Evolutionary conservation across 345 rosid genomes (phyloP).

Genomic region (Euphorbia lathyris): DNA sequence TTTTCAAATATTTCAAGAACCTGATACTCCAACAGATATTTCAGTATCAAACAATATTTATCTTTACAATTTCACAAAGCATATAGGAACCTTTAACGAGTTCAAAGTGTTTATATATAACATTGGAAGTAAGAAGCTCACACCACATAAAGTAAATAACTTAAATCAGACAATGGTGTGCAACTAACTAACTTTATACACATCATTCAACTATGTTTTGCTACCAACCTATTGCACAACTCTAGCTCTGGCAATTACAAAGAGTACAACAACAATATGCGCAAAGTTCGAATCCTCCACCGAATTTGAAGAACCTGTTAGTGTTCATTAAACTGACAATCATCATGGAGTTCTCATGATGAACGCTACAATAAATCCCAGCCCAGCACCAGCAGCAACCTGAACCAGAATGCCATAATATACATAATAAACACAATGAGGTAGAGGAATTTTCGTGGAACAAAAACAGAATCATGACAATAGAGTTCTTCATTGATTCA

Average conservation of each 20-base stretch:
- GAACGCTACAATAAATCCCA: constrained; percentile 48
- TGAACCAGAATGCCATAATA: constrained; percentile 18
- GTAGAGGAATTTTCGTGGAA: not conserved
- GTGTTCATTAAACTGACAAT: not conserved
- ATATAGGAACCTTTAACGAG: not conserved
- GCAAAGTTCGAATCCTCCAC: not conserved
- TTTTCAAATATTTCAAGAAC: too few species aligned
- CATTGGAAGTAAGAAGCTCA: not conserved
- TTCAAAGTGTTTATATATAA: not conserved
- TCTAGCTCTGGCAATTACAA: not conserved
- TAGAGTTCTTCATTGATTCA: not conserved
- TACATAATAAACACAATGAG: not conserved
- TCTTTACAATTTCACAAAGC: constrained; percentile 1
- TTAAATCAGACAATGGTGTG: not conserved
- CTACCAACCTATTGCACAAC: not conserved
- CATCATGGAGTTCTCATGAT: constrained; percentile 35
- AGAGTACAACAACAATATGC: not conserved
- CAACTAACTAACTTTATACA: constrained; percentile 6
- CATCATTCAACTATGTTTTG: not conserved
- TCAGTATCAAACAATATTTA: not conserved
- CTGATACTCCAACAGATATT: not conserved
- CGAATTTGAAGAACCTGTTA: not conserved
- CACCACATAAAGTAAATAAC: not conserved
- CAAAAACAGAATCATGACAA: not conserved
- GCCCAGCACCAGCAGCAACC: constrained; percentile 52